phyloP scores from a whole-genome alignment of 1,139 yeast species.

The Geotrichum armillariae region DNA sequence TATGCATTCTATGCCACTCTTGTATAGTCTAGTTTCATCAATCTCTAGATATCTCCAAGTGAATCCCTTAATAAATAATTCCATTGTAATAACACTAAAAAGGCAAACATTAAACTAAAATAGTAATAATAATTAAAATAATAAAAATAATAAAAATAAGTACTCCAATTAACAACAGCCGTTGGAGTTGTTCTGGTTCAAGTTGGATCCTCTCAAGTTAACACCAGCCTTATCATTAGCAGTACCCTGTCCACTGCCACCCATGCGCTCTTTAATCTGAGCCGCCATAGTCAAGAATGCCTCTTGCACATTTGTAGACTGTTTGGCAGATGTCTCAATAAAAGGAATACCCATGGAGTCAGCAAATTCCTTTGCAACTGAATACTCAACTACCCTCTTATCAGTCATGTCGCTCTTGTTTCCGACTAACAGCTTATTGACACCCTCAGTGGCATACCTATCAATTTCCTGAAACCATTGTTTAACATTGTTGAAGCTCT shows the following conservation, averaged over 20 bases:
- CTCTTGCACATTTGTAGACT: slow-evolving; percentile 95
- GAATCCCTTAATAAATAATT: too few species aligned
- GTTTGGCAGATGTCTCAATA: slow-evolving; percentile 94
- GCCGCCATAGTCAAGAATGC: slow-evolving; percentile 99
- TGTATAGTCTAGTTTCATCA: too few species aligned
- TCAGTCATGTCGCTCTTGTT: slow-evolving; percentile 94
- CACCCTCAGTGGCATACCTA: slow-evolving; percentile 97
- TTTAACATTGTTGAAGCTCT: slow-evolving; percentile 93
- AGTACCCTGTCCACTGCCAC: slow-evolving; percentile 56
- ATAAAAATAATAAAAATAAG: too few species aligned
- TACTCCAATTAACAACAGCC: too few species aligned
- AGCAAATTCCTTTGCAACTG: slow-evolving; percentile 97
- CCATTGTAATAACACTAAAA: too few species aligned
- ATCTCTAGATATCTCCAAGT: too few species aligned
- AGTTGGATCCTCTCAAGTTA: slow-evolving; percentile 89
- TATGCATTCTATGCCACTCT: too few species aligned
- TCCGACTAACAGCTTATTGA: slow-evolving; percentile 92
- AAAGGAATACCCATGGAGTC: slow-evolving; percentile 95
- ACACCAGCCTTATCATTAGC: slow-evolving; percentile 68
- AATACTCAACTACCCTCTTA: slow-evolving; percentile 93
- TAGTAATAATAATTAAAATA: too few species aligned
- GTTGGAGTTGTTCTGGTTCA: too few species aligned
- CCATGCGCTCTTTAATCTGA: slow-evolving; percentile 96
- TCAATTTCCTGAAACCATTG: slow-evolving; percentile 99
- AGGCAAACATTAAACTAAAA: too few species aligned